These are phyloP conservation scores for Hydnomerulius pinastri DNA, from an alignment of 768 basidiomycete genomes.

Conservation along the genomic window DNA sequence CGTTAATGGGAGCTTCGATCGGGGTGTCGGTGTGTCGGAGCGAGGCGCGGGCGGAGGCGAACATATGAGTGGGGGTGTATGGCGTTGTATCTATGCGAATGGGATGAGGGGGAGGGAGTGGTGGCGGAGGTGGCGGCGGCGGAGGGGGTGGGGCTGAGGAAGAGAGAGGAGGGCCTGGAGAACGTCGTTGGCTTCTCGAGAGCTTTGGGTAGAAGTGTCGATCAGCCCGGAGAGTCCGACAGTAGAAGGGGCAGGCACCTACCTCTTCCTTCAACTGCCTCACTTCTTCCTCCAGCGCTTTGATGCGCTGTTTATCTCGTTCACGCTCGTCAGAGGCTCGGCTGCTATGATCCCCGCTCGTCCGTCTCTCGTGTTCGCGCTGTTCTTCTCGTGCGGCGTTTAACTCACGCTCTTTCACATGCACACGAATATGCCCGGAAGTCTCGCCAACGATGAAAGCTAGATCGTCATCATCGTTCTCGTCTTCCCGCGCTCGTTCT, in stretches of 20 bases:
- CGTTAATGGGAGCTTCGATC: constrained; percentile 71
- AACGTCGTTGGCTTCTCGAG: constrained; percentile 37
- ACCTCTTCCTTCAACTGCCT: constrained; percentile 60
- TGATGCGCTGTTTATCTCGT: constrained; percentile 64
- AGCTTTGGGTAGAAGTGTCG: constrained; percentile 41
- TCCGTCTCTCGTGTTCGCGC: constrained; percentile 41
- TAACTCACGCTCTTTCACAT: constrained; percentile 66
- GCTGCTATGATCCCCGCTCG: constrained; percentile 37
- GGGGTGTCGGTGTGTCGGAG: constrained; percentile 57
- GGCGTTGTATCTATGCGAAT: constrained; percentile 33
- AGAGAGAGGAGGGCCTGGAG: constrained; percentile 11
- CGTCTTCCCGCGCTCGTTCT: constrained; percentile 37
- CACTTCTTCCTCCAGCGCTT: constrained; percentile 67
- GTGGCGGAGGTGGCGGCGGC: constrained; percentile 42
- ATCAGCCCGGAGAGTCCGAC: background rate
- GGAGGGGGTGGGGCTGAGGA: constrained; percentile 37
- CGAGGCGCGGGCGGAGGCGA: constrained; percentile 63
- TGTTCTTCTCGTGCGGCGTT: constrained; percentile 56
- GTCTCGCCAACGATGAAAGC: constrained; percentile 38
- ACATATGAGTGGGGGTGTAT: constrained; percentile 39
- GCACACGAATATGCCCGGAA: constrained; percentile 49
- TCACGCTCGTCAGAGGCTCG: constrained; percentile 42
- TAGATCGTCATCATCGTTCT: constrained; percentile 26
- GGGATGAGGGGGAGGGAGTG: constrained; percentile 32
- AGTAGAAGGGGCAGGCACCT: background rate